Evolutionary conservation across 495 filamentous ascomycete genomes (phyloP), one percentile per base, ranked within the genome.

Genomic region (Aspergillus heteromorphus): DNA sequence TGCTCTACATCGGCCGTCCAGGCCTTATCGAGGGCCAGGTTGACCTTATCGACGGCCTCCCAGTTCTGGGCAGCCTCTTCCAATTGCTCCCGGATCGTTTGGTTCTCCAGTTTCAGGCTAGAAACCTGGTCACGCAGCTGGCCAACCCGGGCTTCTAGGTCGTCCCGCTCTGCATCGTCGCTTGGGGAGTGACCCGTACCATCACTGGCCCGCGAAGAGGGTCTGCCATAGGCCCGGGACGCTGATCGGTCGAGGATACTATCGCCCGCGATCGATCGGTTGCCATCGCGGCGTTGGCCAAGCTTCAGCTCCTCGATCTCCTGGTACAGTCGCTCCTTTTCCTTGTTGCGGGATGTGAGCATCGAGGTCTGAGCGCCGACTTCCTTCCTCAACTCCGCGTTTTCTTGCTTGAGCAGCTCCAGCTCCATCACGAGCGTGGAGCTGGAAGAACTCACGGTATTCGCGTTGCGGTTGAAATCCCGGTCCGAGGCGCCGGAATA

Each of bases 251-350:
- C 93, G 40, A 96, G 82, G 50, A 96, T 87, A 62, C 91, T 95
- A 55, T 98, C 93, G 14, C 91, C 87, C 8, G 92, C 83, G 14
- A 91, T 68, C 2, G 84, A 86, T 40, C 80, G 76, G 30, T 67
- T 70, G 23, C 74, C 76, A 56, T 87, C 85, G 43, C 87, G 82
- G 13, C 90, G 84, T 56, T 90, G 84, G 3, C 84, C 83, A 54
- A 97, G 81, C 65, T 97, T 98, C 45, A 97, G 79, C 50, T 96
- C 91, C 71, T 98, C 93, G 41, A 97, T 98, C 64, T 98, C 93
- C 55, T 95, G 89, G 64, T 97, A 95, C 14, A 98, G 77, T 4
- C 91, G 86, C 60, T 97, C 92, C 64, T 93, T 92, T 66, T 98
- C 93, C 29, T 90, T 83, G 61, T 97, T 96, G 6, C 93, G 81